These are phyloP conservation scores for Lentinus brumalis DNA, from an alignment of 768 basidiomycete species.

Conservation along the genomic window DNA sequence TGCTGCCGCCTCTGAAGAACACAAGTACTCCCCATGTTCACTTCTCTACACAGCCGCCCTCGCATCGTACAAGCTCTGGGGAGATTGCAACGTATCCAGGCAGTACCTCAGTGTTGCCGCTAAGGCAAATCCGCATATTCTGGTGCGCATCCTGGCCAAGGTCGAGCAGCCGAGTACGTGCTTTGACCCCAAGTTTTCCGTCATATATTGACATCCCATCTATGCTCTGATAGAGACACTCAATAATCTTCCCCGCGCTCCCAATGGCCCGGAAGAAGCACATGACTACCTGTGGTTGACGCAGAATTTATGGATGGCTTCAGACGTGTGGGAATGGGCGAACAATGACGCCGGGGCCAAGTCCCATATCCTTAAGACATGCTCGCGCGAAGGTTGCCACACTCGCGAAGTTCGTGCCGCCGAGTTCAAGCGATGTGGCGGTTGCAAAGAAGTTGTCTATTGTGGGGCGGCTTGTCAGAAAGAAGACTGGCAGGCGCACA, in stretches of 20 bases:
- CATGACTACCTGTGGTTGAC: conserved; percentile 49
- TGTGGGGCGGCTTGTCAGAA: conserved; percentile 35
- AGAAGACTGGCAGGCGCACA: conserved; percentile 33
- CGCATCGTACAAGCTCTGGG: conserved; percentile 43
- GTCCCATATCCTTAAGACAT: conserved; percentile 35
- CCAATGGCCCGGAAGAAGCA: conserved; percentile 45
- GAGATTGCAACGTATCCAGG: conserved; percentile 40
- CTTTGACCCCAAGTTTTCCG: neutral
- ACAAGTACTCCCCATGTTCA: neutral
- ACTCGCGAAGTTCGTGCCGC: conserved; percentile 35
- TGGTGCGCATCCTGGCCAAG: conserved; percentile 42
- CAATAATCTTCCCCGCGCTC: conserved; percentile 30
- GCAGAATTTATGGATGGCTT: conserved; percentile 47
- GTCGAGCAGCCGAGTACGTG: conserved; percentile 40
- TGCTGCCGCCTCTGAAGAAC: conserved; percentile 17
- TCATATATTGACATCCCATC: neutral
- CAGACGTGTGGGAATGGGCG: conserved; percentile 46
- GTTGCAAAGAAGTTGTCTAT: conserved; percentile 37
- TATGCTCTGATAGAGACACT: conserved; percentile 27
- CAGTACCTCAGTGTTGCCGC: conserved; percentile 43
- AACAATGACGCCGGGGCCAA: conserved; percentile 38
- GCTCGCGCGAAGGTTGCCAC: conserved; percentile 35
- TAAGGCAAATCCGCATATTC: conserved; percentile 35
- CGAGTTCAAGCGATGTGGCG: conserved; percentile 44
- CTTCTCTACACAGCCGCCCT: conserved; percentile 42